Percentiles rank a stretch among this genome's conserved stretches.
These are phyloP conservation scores for Calonectria leucothoes DNA, from an alignment of 2,329 filamentous ascomycete species.

Conservation along the genomic window DNA sequence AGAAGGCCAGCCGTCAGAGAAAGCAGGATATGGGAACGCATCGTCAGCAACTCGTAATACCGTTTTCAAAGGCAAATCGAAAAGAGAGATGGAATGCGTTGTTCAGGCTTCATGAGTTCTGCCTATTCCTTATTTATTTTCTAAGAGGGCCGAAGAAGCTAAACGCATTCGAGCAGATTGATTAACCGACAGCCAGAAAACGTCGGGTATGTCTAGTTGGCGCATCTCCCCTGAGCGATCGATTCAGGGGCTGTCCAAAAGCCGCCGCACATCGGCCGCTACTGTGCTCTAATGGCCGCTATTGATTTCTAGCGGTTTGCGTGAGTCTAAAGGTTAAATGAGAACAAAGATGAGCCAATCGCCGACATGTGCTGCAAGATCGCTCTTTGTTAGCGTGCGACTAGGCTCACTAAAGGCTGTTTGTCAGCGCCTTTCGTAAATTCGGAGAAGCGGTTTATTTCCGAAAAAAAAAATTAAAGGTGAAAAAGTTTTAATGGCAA, in stretches of 20 bases:
- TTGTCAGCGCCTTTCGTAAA: too few relatives aligned
- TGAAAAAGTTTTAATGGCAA: too few relatives aligned
- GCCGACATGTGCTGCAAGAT: neutral
- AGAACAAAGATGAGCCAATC: neutral
- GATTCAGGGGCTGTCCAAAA: neutral
- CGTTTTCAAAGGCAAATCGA: neutral
- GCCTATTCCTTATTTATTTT: neutral
- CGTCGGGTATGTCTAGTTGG: neutral
- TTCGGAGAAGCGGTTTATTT: too few relatives aligned
- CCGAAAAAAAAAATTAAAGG: too few relatives aligned
- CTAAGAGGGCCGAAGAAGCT: neutral
- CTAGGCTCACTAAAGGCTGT: neutral
- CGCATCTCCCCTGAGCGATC: neutral
- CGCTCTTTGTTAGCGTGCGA: neutral
- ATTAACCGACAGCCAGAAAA: neutral
- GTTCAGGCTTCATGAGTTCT: too few relatives aligned
- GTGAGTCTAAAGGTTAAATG: neutral
- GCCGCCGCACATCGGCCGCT: neutral
- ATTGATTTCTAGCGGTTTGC: neutral
- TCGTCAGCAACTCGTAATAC: neutral
- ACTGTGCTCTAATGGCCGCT: neutral
- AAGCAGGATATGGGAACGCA: neutral
- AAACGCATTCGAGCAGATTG: neutral
- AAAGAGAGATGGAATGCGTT: neutral
- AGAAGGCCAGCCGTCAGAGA: neutral